A percentile compares a stretch with the other conserved stretches of the same genome.
These are phyloP conservation scores for Centella asiatica DNA, from an alignment of 129 eudicot species.

Conservation along the genomic window DNA sequence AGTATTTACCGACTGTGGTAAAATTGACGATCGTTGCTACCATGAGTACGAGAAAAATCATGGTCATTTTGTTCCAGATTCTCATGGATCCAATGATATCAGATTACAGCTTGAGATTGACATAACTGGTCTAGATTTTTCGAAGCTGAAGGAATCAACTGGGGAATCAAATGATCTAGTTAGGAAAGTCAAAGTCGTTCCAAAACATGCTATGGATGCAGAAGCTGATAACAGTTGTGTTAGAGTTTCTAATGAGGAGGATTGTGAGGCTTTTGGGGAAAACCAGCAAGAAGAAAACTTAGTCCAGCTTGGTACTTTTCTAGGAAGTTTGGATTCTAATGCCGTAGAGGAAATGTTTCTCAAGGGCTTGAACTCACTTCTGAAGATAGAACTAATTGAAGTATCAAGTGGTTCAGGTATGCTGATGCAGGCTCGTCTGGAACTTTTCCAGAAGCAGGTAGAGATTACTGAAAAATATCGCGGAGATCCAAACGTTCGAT, in stretches of 20 bases:
- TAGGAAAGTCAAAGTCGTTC: slow-evolving; percentile 28
- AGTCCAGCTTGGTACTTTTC: slow-evolving; percentile 10
- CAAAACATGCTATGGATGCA: slow-evolving; percentile 17
- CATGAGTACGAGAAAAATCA: slow-evolving; percentile 18
- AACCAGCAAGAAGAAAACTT: slow-evolving; percentile 21
- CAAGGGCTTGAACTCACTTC: slow-evolving; percentile 19
- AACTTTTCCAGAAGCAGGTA: slow-evolving; percentile 67
- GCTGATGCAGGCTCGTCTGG: slow-evolving; percentile 35
- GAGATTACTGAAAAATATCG: slow-evolving; percentile 66
- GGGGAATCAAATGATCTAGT: slow-evolving; percentile 60
- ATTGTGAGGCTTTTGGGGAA: slow-evolving; percentile 22
- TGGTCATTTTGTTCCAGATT: slow-evolving; percentile 5
- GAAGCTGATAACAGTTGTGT: slow-evolving; percentile 26
- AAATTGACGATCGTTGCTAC: slow-evolving; percentile 21
- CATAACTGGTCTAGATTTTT: slow-evolving; percentile 29
- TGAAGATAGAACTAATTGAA: slow-evolving; percentile 34
- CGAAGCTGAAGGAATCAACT: slow-evolving; percentile 42
- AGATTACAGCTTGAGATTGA: slow-evolving; percentile 74
- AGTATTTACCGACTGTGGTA: slow-evolving; percentile 28
- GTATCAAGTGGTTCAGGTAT: slow-evolving; percentile 30
- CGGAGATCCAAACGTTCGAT: slow-evolving; percentile 64
- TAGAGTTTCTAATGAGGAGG: slow-evolving; percentile 22
- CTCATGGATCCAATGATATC: slow-evolving; percentile 33
- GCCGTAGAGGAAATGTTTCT: slow-evolving; percentile 41
- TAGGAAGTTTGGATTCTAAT: slow-evolving; percentile 23